A percentile compares a stretch with the other conserved stretches of the same genome.
phyloP scores from a whole-genome alignment of 2,329 filamentous ascomycete species.

The Rosellinia necatrix region DNA sequence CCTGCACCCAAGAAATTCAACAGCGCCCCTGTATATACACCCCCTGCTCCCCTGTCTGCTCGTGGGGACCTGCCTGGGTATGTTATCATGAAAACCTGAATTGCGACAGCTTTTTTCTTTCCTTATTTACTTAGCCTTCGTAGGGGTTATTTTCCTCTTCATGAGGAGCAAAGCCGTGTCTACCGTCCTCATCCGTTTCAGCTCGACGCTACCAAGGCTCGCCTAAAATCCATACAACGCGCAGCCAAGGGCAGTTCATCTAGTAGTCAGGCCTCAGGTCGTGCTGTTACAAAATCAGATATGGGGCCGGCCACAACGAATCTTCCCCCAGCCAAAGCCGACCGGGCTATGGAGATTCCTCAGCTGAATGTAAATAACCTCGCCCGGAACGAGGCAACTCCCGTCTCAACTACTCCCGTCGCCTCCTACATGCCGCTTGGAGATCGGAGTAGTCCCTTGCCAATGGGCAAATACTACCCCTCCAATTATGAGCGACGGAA shows the following conservation, averaged over 20 bases:
- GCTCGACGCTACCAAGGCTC: conserved; percentile 47
- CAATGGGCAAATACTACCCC: conserved; percentile 67
- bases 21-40: conserved; percentile 48
- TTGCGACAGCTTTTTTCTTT: conserved; percentile 13
- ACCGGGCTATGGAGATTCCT: conserved; percentile 35
- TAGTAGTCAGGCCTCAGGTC: conserved; percentile 19
- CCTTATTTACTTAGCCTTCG: conserved; percentile 22
- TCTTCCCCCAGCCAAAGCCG: conserved; percentile 28
- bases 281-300: conserved; percentile 24
- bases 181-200: conserved; percentile 59
- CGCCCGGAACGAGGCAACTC: conserved; percentile 30
- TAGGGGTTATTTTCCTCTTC: conserved; percentile 65
- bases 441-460: conserved; percentile 52
- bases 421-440: conserved; percentile 58
- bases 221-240: conserved; percentile 42
- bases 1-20: conserved; percentile 49
- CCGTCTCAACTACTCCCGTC: conserved; percentile 48
- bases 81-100: conserved; percentile 34
- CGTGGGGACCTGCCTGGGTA: conserved; percentile 65
- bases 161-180: conserved; percentile 58
- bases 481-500: conserved; percentile 60
- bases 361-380: conserved; percentile 21
- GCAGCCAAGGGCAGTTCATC: conserved; percentile 41
- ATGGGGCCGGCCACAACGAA: conserved; percentile 31
- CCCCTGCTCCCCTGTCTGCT: conserved; percentile 58